A percentile compares a stretch with the other conserved stretches of the same genome.
Evolutionary conservation across 2,329 filamentous ascomycete species (phyloP).

Genomic region (Fusarium azukiicola): DNA sequence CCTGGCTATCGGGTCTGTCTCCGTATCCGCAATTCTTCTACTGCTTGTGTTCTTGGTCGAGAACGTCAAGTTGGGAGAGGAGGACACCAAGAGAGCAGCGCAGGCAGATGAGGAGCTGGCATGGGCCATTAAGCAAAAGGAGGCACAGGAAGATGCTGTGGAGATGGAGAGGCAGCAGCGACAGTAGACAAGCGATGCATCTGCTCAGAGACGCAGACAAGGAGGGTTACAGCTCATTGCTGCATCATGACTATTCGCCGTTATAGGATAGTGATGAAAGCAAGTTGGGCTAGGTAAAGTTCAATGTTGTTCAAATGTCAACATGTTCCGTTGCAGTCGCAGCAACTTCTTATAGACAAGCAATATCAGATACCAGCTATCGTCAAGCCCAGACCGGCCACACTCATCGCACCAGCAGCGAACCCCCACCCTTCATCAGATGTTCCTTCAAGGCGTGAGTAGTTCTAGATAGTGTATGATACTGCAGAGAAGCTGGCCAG

Average conservation of each 20-base stretch:
- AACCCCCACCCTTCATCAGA: slow-evolving; percentile 24
- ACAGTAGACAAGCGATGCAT: background rate
- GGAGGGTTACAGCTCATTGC: too few species aligned
- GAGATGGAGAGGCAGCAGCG: slow-evolving; percentile 30
- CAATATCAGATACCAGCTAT: slow-evolving; percentile 13
- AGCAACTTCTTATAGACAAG: background rate
- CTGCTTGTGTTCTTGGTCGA: slow-evolving; percentile 27
- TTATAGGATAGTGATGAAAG: too few species aligned
- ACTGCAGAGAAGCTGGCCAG: slow-evolving; percentile 30
- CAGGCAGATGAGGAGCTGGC: slow-evolving; percentile 44
- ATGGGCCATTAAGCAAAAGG: slow-evolving; percentile 43
- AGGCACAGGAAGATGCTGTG: background rate
- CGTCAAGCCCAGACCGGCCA: background rate
- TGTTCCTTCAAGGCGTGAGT: slow-evolving; percentile 7
- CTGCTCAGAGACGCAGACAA: too few species aligned
- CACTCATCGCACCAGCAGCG: background rate
- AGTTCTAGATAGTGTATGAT: slow-evolving; percentile 28
- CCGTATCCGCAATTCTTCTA: slow-evolving; percentile 27
- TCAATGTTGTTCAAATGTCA: background rate
- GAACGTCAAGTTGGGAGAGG: slow-evolving; percentile 38
- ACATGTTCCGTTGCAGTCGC: background rate
- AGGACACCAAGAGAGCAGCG: slow-evolving; percentile 37
- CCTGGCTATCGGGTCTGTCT: slow-evolving; percentile 39
- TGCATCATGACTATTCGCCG: too few species aligned
- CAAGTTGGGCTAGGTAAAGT: too few species aligned